These are phyloP conservation scores for Coleophoma crateriformis DNA, from an alignment of 2,329 filamentous ascomycete species.

Conservation along the genomic window DNA sequence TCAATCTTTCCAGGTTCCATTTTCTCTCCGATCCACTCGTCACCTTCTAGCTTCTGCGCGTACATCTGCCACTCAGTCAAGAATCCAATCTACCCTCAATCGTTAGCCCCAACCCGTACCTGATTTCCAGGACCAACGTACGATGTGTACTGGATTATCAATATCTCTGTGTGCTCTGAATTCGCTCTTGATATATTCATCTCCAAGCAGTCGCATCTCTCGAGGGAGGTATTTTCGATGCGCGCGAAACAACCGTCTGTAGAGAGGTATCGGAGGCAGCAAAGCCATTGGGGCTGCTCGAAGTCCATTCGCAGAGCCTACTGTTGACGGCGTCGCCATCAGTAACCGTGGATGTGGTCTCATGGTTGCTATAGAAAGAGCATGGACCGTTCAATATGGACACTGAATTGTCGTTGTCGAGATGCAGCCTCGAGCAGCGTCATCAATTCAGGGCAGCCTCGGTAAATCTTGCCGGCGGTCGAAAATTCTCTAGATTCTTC, in stretches of 20 bases:
- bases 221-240: constrained; percentile 73
- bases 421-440: background rate
- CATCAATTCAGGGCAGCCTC: background rate
- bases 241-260: constrained; percentile 78
- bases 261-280: constrained; percentile 62
- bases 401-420: background rate
- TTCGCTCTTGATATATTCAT: constrained; percentile 89
- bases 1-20: constrained; percentile 79
- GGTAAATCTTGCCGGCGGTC: constrained; percentile 1
- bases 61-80: constrained; percentile 96
- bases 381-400: background rate
- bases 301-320: constrained; percentile 15
- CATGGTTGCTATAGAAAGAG: constrained; percentile 10
- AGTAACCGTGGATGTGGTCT: constrained; percentile 14
- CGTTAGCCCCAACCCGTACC: background rate
- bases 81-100: constrained; percentile 70
- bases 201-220: constrained; percentile 77
- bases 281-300: constrained; percentile 22
- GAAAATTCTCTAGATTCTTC: constrained; percentile 5
- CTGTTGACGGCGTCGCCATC: constrained; percentile 17
- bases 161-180: constrained; percentile 78
- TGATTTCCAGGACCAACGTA: constrained; percentile 35
- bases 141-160: constrained; percentile 89
- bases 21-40: constrained; percentile 77
- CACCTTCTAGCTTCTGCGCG: constrained; percentile 85